Evolutionary conservation across 768 basidiomycete species (phyloP).

Genomic region (Tylopilus subfusipes): DNA sequence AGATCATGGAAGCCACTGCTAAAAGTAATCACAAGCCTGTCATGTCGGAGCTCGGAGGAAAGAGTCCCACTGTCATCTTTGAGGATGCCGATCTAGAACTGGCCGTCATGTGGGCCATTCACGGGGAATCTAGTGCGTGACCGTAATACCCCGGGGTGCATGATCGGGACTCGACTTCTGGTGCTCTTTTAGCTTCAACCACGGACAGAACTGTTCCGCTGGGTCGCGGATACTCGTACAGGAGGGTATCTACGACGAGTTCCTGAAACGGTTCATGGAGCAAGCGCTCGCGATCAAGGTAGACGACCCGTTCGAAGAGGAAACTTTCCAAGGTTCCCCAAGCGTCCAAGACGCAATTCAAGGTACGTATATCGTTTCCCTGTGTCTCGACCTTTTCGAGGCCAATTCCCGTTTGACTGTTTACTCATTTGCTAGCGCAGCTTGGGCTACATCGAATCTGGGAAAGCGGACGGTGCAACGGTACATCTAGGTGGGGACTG

Average conservation of each 20-base stretch:
- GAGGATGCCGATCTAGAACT: conserved; percentile 12
- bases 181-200: not conserved
- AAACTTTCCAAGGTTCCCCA: conserved; percentile 10
- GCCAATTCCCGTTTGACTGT: too few species aligned
- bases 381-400: too few species aligned
- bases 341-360: conserved; percentile 10
- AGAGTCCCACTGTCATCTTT: conserved; percentile 12
- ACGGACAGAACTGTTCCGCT: conserved; percentile 9
- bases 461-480: conserved; percentile 3
- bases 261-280: conserved; percentile 1
- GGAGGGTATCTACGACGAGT: conserved; percentile 5
- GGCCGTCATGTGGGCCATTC: conserved; percentile 10
- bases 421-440: not conserved
- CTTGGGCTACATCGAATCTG: conserved; percentile 12
- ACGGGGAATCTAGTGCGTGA: conserved; percentile 10
- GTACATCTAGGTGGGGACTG: conserved; percentile 1
- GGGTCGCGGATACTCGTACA: conserved; percentile 13
- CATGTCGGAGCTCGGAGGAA: conserved; percentile 11
- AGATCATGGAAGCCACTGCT: conserved; percentile 12
- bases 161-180: too few species aligned
- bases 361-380: too few species aligned
- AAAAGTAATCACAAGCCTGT: conserved; percentile 12
- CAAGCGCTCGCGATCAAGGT: conserved; percentile 10
- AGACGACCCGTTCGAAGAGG: not conserved
- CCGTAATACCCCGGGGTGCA: too few species aligned